A percentile compares a stretch with the other conserved stretches of the same genome.
Conservation (phyloP, 108 stramenopile species). For the Nitzschia sp. region DNA sequence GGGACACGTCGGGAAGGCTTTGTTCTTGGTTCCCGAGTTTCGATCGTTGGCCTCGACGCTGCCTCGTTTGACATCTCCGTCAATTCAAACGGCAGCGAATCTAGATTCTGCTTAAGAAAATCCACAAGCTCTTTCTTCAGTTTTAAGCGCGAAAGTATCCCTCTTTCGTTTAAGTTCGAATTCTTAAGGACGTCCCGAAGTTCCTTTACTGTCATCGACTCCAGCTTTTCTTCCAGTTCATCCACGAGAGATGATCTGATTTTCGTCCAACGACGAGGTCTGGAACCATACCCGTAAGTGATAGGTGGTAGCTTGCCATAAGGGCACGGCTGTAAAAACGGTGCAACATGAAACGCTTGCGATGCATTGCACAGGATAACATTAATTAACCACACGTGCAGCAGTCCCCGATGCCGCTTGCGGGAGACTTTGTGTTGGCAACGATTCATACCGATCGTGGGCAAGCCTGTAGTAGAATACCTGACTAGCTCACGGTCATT, state of each 20-base stretch:
- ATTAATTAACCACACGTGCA: background rate
- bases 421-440: too few species aligned
- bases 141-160: conserved; percentile 49
- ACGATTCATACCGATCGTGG: too few species aligned
- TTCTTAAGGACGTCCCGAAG: conserved; percentile 52
- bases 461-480: too few species aligned
- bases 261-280: too few species aligned
- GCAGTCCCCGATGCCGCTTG: background rate
- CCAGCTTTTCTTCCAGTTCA: conserved; percentile 17
- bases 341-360: background rate
- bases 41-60: background rate
- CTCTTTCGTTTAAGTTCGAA: conserved; percentile 36
- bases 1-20: background rate
- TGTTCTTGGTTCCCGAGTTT: background rate
- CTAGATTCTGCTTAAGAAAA: conserved; percentile 32
- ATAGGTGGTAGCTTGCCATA: too few species aligned
- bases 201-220: conserved; percentile 74
- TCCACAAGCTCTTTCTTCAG: conserved; percentile 68
- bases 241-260: background rate
- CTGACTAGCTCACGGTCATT: too few species aligned
- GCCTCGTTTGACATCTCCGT: background rate
- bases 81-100: background rate
- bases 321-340: background rate
- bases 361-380: background rate
- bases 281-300: too few species aligned